Evolutionary conservation across 352 stramenopile species (phyloP).

Genomic region (Globisporangium parvum): DNA sequence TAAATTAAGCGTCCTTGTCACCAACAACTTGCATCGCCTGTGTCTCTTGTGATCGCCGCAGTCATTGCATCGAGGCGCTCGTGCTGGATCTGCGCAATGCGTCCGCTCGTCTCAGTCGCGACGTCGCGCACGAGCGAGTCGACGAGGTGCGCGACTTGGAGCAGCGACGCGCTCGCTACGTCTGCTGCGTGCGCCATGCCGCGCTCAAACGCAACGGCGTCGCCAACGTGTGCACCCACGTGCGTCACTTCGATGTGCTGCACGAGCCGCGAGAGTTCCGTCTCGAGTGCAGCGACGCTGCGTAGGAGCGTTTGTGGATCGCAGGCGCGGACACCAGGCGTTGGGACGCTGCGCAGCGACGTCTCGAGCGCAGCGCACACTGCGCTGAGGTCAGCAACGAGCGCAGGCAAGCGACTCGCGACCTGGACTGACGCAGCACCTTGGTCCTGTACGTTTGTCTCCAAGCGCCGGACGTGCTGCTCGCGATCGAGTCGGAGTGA

Average conservation of each 20-base stretch:
- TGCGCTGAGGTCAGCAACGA: slow-evolving; percentile 16
- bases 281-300: slow-evolving; percentile 21
- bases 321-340: slow-evolving; percentile 17
- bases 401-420: slow-evolving; percentile 13
- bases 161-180: slow-evolving; percentile 19
- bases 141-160: slow-evolving; percentile 32
- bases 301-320: slow-evolving; percentile 22
- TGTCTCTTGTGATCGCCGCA: slow-evolving; percentile 4
- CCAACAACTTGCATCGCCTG: not conserved
- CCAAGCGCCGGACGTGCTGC: slow-evolving; percentile 16
- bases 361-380: slow-evolving; percentile 26
- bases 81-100: slow-evolving; percentile 36
- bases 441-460: slow-evolving; percentile 26
- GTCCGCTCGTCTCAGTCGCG: slow-evolving; percentile 32
- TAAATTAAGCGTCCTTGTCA: not conserved
- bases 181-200: slow-evolving; percentile 24
- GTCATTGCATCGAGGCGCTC: slow-evolving; percentile 7
- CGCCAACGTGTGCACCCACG: slow-evolving; percentile 19
- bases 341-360: slow-evolving; percentile 33
- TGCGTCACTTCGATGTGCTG: slow-evolving; percentile 18
- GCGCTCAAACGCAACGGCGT: slow-evolving; percentile 22
- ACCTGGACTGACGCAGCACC: slow-evolving; percentile 15
- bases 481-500: slow-evolving; percentile 35
- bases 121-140: slow-evolving; percentile 32
- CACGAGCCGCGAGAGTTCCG: slow-evolving; percentile 25